phyloP scores from a whole-genome alignment of 2,329 filamentous ascomycete genomes.

The Ceratocystis huliohia region DNA sequence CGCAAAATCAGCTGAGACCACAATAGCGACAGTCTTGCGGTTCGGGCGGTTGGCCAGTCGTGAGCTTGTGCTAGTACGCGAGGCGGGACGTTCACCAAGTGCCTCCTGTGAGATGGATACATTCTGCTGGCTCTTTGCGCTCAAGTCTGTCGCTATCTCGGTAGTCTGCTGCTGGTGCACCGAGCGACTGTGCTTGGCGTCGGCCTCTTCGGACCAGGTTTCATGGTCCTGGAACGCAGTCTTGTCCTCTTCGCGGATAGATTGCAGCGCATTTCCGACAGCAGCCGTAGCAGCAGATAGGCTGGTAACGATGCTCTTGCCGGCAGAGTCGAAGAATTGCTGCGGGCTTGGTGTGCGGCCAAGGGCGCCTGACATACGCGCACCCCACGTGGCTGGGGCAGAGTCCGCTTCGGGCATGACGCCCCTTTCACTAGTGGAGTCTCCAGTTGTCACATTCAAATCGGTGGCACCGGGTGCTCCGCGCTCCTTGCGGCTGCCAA shows the following conservation, averaged over 20 bases:
- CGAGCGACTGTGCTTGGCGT: slow-evolving; percentile 44
- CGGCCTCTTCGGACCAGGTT: slow-evolving; percentile 83
- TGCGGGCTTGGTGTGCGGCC: slow-evolving; percentile 75
- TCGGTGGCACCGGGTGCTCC: slow-evolving; percentile 23
- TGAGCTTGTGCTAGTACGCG: slow-evolving; percentile 15
- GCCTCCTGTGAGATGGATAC: neutral
- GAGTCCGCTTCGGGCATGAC: neutral
- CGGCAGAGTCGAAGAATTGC: slow-evolving; percentile 74
- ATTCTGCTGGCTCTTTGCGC: neutral
- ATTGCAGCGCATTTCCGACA: slow-evolving; percentile 68
- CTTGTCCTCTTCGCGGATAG: slow-evolving; percentile 73
- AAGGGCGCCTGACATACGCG: slow-evolving; percentile 68
- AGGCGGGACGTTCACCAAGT: slow-evolving; percentile 12
- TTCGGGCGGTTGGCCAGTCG: slow-evolving; percentile 14
- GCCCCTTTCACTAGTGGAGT: neutral
- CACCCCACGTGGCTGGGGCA: slow-evolving; percentile 47
- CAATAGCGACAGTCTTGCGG: slow-evolving; percentile 71
- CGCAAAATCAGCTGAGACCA: slow-evolving; percentile 66
- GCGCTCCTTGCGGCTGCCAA: slow-evolving; percentile 6
- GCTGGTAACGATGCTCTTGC: slow-evolving; percentile 67
- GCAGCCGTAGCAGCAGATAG: slow-evolving; percentile 72
- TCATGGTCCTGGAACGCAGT: slow-evolving; percentile 73
- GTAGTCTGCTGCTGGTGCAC: neutral
- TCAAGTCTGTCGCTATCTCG: neutral
- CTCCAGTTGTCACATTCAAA: slow-evolving; percentile 24